Conservation (phyloP, 2,329 filamentous ascomycete species). For the Emmonsiellopsis sp. region DNA sequence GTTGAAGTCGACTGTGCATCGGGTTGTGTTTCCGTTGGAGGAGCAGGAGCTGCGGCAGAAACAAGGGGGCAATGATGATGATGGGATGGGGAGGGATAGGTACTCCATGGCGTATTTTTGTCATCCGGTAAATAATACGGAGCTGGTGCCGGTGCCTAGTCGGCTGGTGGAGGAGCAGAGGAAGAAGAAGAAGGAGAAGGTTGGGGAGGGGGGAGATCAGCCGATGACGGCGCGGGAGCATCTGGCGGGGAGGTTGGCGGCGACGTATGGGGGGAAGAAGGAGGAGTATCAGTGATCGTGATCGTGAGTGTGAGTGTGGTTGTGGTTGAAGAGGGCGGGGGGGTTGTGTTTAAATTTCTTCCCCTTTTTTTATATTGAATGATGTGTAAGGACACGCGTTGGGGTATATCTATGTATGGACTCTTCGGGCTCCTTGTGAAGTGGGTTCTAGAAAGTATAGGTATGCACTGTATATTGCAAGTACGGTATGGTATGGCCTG, state of each 20-base stretch:
- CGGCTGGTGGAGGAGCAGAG: slow-evolving; percentile 36
- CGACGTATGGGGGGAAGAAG: slow-evolving; percentile 45
- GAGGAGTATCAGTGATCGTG: slow-evolving; percentile 7
- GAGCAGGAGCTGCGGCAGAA: slow-evolving; percentile 16
- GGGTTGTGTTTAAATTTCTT: neutral
- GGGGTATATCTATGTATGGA: too few species aligned
- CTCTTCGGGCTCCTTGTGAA: too few species aligned
- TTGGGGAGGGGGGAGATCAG: slow-evolving; percentile 28
- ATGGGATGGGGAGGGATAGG: slow-evolving; percentile 28
- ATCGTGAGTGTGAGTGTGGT: too few species aligned
- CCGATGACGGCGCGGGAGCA: slow-evolving; percentile 51
- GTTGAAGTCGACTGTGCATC: slow-evolving; percentile 77
- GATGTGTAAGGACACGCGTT: too few species aligned
- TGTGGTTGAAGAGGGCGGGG: too few species aligned
- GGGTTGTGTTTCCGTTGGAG: slow-evolving; percentile 63
- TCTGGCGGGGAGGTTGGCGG: slow-evolving; percentile 47
- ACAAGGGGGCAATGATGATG: neutral
- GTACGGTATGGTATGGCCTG: too few species aligned
- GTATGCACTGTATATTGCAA: too few species aligned
- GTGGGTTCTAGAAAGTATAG: too few species aligned
- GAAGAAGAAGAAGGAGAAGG: slow-evolving; percentile 18
- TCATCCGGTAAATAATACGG: slow-evolving; percentile 49
- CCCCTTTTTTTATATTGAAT: too few species aligned
- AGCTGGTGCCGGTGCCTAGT: slow-evolving; percentile 49
- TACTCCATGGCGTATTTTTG: slow-evolving; percentile 57